Base-by-base conservation (phyloP, 75 land plant species). In the Chamaecyparis obtusa region DNA sequence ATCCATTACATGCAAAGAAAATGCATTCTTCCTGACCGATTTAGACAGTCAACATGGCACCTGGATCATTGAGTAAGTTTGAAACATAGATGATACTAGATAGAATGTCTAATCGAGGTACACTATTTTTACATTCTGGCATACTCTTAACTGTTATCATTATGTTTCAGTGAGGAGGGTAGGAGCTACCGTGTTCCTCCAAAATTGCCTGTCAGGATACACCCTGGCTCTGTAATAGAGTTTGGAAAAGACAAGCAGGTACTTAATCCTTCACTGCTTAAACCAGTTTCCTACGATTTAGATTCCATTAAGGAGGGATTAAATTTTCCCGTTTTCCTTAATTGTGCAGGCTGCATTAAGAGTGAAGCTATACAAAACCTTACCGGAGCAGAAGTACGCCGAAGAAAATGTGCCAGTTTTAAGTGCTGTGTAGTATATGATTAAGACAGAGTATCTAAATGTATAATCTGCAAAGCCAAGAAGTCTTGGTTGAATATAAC, bases 231-330 rank as follows among this genome's bases (percentile, higher is more conserved):
- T 81, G 64, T 90, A 24, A 91, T 98, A 84, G 93, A 92, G 81
- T 92, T 98, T 87, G 99, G 99, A 77, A 81, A 91, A 32, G 89
- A 92, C 79, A 92, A 91, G 37, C 90, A 95, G 94, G 98, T 96
- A 84, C 30, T 33, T 37, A 35, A 37, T 33, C 3, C 48, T 78
- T 35, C 43, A 8, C 41, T 78, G 24, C 43, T 41, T 16, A 4
- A 78, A 19, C 15, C 24, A 15, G 44, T 17, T 78, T 78, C 81
- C 21, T 78, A 37, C 41, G 3, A 30, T 71, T 78, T 78, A 78
- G 81, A 78, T 37, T 78, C 48, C 36, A 5, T 17, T 41, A 78
- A 57, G 15, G 81, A 78, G 39, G 43, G 37, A 37, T 78, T 17
- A 44, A 78, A 37, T 19, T 84, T 30, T 43, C 27, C 37, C 46